These are phyloP conservation scores for Pseudocercospora ulei DNA, from an alignment of 2,329 filamentous ascomycete species.

Conservation along the genomic window DNA sequence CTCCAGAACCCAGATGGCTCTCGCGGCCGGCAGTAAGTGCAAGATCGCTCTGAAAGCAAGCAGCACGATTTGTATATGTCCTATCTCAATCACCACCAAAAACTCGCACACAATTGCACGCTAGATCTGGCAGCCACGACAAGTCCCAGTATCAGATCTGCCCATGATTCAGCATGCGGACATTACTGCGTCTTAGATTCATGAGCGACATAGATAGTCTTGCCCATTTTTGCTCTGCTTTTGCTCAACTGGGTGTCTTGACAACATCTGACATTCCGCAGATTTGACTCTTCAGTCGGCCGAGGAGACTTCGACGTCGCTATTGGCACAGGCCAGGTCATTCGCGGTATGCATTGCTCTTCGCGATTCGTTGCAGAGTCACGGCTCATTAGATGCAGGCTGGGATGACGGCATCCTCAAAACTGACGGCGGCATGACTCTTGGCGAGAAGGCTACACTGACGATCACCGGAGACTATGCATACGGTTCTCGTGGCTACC, in stretches of 20 bases:
- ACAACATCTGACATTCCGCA: slow-evolving; percentile 35
- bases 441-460: slow-evolving; percentile 81
- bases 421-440: slow-evolving; percentile 56
- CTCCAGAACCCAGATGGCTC: slow-evolving; percentile 43
- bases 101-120: too few species aligned
- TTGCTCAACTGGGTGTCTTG: neutral
- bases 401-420: slow-evolving; percentile 59
- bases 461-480: slow-evolving; percentile 64
- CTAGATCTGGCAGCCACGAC: too few species aligned
- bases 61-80: too few species aligned
- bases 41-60: too few species aligned
- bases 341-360: slow-evolving; percentile 60
- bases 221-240: too few species aligned
- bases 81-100: too few species aligned
- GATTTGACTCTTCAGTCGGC: slow-evolving; percentile 80
- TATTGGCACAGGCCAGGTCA: slow-evolving; percentile 78
- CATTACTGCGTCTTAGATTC: too few species aligned
- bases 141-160: too few species aligned
- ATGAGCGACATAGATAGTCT: too few species aligned
- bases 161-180: too few species aligned
- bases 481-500: slow-evolving; percentile 61
- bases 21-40: slow-evolving; percentile 59
- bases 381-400: slow-evolving; percentile 31
- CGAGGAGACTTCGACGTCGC: slow-evolving; percentile 63
- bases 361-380: neutral